Conservation (phyloP, 1,284 basidiomycete genomes). For the Cutaneotrichosporon cutaneum region DNA sequence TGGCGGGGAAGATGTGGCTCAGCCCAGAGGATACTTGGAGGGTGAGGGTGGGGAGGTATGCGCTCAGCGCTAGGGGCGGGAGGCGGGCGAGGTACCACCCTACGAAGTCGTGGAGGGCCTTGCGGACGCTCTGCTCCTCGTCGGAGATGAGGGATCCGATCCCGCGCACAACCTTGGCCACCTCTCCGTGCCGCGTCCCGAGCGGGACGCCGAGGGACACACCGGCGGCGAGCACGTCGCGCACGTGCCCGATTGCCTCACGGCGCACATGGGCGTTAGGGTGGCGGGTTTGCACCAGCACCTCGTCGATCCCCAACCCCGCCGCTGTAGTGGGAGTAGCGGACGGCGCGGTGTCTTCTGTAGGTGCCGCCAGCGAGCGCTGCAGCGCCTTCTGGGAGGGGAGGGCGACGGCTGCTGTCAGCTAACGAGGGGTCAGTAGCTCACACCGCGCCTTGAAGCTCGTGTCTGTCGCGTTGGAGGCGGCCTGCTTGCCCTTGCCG, state of each 20-base stretch:
- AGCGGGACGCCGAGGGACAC: conserved; percentile 59
- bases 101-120: conserved; percentile 55
- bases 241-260: conserved; percentile 78
- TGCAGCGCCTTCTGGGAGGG: conserved; percentile 67
- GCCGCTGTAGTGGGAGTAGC: conserved; percentile 69
- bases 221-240: conserved; percentile 72
- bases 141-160: conserved; percentile 73
- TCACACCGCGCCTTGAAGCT: conserved; percentile 90
- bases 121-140: conserved; percentile 63
- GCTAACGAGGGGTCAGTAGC: conserved; percentile 29
- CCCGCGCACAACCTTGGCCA: conserved; percentile 66
- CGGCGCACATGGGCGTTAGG: conserved; percentile 72
- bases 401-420: conserved; percentile 74
- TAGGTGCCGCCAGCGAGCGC: conserved; percentile 31
- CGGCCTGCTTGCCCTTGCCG: conserved; percentile 83
- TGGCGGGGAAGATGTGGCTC: conserved; percentile 91
- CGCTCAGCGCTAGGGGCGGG: conserved; percentile 59
- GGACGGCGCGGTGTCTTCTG: conserved; percentile 57
- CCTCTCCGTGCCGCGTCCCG: conserved; percentile 50
- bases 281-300: conserved; percentile 78
- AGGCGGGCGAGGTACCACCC: conserved; percentile 71
- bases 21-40: conserved; percentile 87
- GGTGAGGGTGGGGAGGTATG: conserved; percentile 70
- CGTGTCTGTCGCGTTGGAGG: conserved; percentile 87
- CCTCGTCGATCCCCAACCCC: conserved; percentile 73